These are phyloP conservation scores for Lentinula novae-zelandiae DNA, from an alignment of 1,284 basidiomycete genomes.

Conservation along the genomic window DNA sequence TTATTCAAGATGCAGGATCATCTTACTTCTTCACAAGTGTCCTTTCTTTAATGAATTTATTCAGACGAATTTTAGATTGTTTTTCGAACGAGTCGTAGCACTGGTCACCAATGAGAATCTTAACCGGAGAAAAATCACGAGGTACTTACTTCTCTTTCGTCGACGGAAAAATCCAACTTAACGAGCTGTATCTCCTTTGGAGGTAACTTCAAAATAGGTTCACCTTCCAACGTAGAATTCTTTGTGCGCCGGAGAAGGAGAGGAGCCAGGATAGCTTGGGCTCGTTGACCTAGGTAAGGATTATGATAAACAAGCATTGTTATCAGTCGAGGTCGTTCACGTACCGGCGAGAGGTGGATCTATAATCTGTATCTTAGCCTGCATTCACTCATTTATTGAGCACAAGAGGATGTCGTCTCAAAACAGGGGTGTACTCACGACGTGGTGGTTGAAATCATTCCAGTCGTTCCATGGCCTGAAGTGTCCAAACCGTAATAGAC, in stretches of 20 bases:
- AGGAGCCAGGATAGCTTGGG: constrained; percentile 58
- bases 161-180: constrained; percentile 50
- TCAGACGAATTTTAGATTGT: constrained; percentile 48
- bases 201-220: constrained; percentile 57
- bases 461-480: constrained; percentile 71
- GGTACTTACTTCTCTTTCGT: constrained; percentile 55
- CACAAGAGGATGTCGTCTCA: not conserved
- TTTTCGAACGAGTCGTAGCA: constrained; percentile 60
- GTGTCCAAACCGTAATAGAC: constrained; percentile 60
- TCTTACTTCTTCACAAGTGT: constrained; percentile 61
- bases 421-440: constrained; percentile 34
- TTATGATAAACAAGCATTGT: not conserved
- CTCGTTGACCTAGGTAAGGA: constrained; percentile 34
- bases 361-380: constrained; percentile 49
- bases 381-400: not conserved
- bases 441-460: constrained; percentile 51
- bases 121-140: not conserved
- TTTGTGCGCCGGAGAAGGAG: constrained; percentile 62
- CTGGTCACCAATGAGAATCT: constrained; percentile 28
- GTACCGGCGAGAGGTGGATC: constrained; percentile 56
- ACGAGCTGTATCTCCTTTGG: constrained; percentile 59
- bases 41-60: constrained; percentile 52
- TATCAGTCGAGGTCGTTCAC: constrained; percentile 6
- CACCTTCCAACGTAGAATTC: constrained; percentile 51
- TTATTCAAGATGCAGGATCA: constrained; percentile 6